Conservation (phyloP, 805 yeast species). For the Kodamaea jinghongensis region DNA sequence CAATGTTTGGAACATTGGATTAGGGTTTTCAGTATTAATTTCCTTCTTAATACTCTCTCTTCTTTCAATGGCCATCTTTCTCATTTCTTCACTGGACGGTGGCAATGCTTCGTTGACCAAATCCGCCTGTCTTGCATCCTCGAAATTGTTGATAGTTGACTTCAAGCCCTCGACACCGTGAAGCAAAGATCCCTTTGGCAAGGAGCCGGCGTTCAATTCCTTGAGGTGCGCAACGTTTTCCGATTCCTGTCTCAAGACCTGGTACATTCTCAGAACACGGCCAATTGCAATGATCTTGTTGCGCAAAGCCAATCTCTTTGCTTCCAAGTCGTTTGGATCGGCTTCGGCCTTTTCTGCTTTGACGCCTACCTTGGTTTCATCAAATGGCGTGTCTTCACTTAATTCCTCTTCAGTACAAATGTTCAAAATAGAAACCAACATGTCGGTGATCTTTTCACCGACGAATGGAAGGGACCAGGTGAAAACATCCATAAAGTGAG, state of each 20-base stretch:
- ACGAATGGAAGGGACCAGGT: conserved; percentile 98
- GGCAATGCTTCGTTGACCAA: conserved; percentile 84
- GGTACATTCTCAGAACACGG: conserved; percentile 90
- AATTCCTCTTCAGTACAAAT: conserved; percentile 95
- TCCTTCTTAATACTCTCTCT: conserved; percentile 41
- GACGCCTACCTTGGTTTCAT: conserved; percentile 22
- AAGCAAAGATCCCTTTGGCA: conserved; percentile 84
- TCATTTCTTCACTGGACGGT: conserved; percentile 63
- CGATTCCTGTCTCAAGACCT: conserved; percentile 80
- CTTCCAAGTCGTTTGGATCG: conserved; percentile 26
- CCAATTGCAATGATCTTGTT: conserved; percentile 95
- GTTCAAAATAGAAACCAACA: conserved; percentile 83
- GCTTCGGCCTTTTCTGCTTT: conserved; percentile 11
- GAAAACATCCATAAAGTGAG: conserved; percentile 95
- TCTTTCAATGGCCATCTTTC: conserved; percentile 44
- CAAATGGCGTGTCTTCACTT: conserved; percentile 64
- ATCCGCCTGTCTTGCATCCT: conserved; percentile 81
- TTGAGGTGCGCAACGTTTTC: conserved; percentile 82
- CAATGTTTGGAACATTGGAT: conserved; percentile 39
- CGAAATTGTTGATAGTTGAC: conserved; percentile 66
- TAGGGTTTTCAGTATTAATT: conserved; percentile 26
- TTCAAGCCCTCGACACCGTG: conserved; percentile 81
- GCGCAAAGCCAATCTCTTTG: conserved; percentile 54
- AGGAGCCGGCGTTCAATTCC: conserved; percentile 63
- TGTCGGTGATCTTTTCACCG: conserved; percentile 93